Conservation (phyloP, 2,329 filamentous ascomycete genomes). For the Penicillium occitanis region DNA sequence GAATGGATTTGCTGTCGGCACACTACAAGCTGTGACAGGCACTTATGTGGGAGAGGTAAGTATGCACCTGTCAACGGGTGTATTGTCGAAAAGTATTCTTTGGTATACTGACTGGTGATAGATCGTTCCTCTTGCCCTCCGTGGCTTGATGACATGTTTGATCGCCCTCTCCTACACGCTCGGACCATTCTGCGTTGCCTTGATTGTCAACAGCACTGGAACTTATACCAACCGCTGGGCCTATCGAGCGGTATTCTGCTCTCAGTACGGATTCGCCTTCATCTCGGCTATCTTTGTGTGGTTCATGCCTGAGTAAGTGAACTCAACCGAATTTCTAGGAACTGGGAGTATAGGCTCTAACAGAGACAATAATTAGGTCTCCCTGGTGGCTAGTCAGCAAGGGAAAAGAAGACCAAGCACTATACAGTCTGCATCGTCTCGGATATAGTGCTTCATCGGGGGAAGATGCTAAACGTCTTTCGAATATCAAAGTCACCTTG, state of each 20-base stretch:
- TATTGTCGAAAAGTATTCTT: background rate
- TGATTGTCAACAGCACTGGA: constrained; percentile 41
- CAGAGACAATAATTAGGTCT: background rate
- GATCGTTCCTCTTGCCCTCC: constrained; percentile 41
- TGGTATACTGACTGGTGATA: constrained; percentile 21
- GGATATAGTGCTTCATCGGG: background rate
- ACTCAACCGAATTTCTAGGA: background rate
- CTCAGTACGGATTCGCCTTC: constrained; percentile 45
- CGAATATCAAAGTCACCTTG: background rate
- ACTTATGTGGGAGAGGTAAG: constrained; percentile 34
- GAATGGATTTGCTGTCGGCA: constrained; percentile 45
- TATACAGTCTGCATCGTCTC: background rate
- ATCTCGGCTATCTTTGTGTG: constrained; percentile 31
- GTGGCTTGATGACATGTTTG: constrained; percentile 38
- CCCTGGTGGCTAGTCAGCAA: background rate
- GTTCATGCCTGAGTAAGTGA: constrained; percentile 8
- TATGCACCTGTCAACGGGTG: background rate
- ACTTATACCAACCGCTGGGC: constrained; percentile 43
- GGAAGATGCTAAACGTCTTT: background rate
- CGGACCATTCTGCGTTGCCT: constrained; percentile 42
- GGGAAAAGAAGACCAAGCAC: background rate
- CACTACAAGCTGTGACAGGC: constrained; percentile 41
- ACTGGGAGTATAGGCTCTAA: background rate
- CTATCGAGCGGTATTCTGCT: constrained; percentile 44
- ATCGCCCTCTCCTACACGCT: constrained; percentile 45